These are phyloP conservation scores for Lipomyces lipofer DNA, from an alignment of 805 yeast species.

Conservation along the genomic window DNA sequence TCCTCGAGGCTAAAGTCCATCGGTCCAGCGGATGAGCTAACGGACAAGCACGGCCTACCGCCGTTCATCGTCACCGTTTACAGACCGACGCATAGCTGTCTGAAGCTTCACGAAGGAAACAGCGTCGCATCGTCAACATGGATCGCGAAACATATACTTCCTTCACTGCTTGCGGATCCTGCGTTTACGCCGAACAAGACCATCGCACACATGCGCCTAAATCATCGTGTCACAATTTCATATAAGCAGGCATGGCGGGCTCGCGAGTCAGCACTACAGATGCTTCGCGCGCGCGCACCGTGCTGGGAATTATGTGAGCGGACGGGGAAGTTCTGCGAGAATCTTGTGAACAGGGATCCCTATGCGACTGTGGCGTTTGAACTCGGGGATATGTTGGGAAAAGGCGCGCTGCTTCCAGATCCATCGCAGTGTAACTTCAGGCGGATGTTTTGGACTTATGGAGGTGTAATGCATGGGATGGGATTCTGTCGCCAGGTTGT, in stretches of 20 bases:
- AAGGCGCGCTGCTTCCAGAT: slow-evolving; percentile 18
- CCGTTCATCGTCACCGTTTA: slow-evolving; percentile 20
- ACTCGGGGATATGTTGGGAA: slow-evolving; percentile 18
- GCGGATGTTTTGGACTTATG: slow-evolving; percentile 22
- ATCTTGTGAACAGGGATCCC: slow-evolving; percentile 3
- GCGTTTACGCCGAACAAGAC: slow-evolving; percentile 14
- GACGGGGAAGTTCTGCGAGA: neutral
- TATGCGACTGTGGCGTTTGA: slow-evolving; percentile 11
- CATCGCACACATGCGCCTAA: slow-evolving; percentile 5
- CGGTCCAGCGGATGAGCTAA: neutral
- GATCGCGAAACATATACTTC: slow-evolving; percentile 19
- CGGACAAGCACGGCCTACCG: neutral
- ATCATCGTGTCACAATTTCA: slow-evolving; percentile 12
- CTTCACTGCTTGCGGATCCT: slow-evolving; percentile 9
- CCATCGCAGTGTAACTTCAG: slow-evolving; percentile 16
- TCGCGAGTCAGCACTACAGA: slow-evolving; percentile 15
- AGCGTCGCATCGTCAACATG: slow-evolving; percentile 20
- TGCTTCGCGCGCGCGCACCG: slow-evolving; percentile 10
- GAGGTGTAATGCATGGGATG: slow-evolving; percentile 8
- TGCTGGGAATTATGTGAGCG: slow-evolving; percentile 9
- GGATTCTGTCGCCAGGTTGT: slow-evolving; percentile 15
- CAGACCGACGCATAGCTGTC: slow-evolving; percentile 14
- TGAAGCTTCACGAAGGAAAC: slow-evolving; percentile 3
- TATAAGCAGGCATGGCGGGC: slow-evolving; percentile 31
- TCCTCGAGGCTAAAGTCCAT: slow-evolving; percentile 12